Evolutionary conservation across 805 yeast genomes (phyloP), one percentile per base, ranked within the genome.

Genomic region (Torulaspora gathmanii): DNA sequence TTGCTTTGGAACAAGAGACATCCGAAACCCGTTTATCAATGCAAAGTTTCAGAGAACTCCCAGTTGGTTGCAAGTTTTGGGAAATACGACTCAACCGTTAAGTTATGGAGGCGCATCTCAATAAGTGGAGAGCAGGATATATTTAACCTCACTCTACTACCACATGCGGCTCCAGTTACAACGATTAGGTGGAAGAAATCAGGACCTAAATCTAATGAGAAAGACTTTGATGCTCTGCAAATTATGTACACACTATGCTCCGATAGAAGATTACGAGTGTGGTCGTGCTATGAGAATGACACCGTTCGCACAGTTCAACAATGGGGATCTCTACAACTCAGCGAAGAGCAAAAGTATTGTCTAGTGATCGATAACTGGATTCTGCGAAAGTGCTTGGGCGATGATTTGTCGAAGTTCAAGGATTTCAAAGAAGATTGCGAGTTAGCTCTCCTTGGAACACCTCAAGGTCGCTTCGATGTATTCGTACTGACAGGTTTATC

Each of bases 61-160:
- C 74, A 75, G 41, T 70, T 81, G 35, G 78, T 89, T 16, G 84
- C 89, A 7, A 74, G 83, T 39, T 72, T 77, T 30, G 81, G 85
- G 0, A 69, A 68, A 33, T 77, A 74, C 59, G 95, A 87, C 60
- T 70, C 71, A 28, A 68, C 84, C 11, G 80, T 86, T 23, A 87
- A 86, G 58, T 70, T 87, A 2, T 90, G 96, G 95, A 73, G 80
- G 43, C 69, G 96, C 40, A 71, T 80, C 6, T 75, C 83, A 6
- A 86, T 80, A 56, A 88, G 84, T 27, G 73, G 75, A 22, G 79
- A 77, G 28, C 74, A 79, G 31, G 73, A 82, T 5, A 72, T 73
- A 22, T 88, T 87, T 60, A 93, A 84, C 54, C 67, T 87, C 50
- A 68, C 79, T 0, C 82, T 84, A 54, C 65, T 88, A 17, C 73